Conservation (phyloP, 371 early-diverging fungal genomes). For the Mucor circinelloides region DNA sequence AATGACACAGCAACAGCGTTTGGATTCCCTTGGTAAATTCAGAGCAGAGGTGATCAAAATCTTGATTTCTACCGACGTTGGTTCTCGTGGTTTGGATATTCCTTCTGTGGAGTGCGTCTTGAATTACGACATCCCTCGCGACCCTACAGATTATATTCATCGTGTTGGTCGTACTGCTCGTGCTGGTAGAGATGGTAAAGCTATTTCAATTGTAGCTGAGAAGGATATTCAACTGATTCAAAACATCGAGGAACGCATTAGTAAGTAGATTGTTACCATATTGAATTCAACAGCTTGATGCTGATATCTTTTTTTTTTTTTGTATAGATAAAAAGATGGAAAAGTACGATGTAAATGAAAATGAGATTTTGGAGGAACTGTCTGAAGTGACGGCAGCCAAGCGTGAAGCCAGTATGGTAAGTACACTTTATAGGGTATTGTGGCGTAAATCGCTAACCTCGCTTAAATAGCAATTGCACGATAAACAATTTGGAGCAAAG, state of each 20-base stretch:
- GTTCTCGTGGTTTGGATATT: constrained; percentile 98
- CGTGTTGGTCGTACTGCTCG: constrained; percentile 99
- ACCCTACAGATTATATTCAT: constrained; percentile 97
- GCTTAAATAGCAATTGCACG: constrained; percentile 61
- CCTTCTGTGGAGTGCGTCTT: constrained; percentile 94
- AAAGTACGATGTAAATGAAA: constrained; percentile 77
- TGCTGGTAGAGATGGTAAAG: constrained; percentile 90
- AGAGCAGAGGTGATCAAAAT: constrained; percentile 82
- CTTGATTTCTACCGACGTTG: constrained; percentile 97
- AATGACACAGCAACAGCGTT: constrained; percentile 91
- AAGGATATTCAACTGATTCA: constrained; percentile 88
- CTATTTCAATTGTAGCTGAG: constrained; percentile 93
- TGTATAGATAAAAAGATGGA: constrained; percentile 74
- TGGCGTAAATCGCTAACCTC: background rate
- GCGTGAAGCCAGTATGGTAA: constrained; percentile 86
- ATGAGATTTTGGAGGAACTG: constrained; percentile 77
- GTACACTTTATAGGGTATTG: background rate
- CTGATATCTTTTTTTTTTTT: no score
- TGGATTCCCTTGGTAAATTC: constrained; percentile 92
- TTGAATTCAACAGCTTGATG: background rate
- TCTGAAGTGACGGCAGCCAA: constrained; percentile 88
- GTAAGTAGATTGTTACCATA: constrained; percentile 32
- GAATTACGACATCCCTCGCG: constrained; percentile 98
- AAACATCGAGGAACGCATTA: constrained; percentile 84
- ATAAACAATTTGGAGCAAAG: constrained; percentile 73